These are phyloP conservation scores for Skeletonema potamos DNA, from an alignment of 108 stramenopile species.

Conservation along the genomic window DNA sequence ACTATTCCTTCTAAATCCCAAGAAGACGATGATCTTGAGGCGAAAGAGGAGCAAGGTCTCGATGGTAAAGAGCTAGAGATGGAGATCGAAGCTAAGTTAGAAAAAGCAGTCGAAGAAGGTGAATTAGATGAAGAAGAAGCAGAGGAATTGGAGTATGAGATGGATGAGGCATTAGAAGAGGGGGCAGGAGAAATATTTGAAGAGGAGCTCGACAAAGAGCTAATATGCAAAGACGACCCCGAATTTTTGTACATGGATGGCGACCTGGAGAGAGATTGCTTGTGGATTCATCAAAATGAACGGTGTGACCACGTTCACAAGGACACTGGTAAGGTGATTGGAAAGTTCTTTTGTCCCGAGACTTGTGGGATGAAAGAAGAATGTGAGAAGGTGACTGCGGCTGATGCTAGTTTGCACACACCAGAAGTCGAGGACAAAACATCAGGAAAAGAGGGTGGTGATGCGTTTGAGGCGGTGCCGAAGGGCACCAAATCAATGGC, in stretches of 20 bases:
- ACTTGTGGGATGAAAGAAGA: constrained; percentile 23
- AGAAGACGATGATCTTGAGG: background rate
- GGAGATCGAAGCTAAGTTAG: background rate
- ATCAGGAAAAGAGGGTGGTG: background rate
- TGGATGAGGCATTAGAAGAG: background rate
- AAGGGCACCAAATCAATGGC: constrained; percentile 1
- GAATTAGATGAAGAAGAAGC: background rate
- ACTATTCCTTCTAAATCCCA: background rate
- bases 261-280: background rate
- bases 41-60: background rate
- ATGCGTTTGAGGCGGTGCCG: background rate
- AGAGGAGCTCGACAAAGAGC: background rate
- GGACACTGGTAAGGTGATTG: constrained; percentile 16
- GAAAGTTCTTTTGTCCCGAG: constrained; percentile 24
- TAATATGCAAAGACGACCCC: constrained; percentile 24
- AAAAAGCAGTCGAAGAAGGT: background rate
- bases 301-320: constrained; percentile 1
- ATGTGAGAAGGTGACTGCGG: background rate
- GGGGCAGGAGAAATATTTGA: background rate
- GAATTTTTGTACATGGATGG: constrained; percentile 15
- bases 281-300: constrained; percentile 11
- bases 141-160: background rate
- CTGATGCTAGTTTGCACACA: background rate
- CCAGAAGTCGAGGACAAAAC: background rate
- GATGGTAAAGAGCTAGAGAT: background rate